Evolutionary conservation across 202 grass and related monocot species (phyloP), one percentile per base, ranked within the genome.

Genomic region (Carex arenaria): DNA sequence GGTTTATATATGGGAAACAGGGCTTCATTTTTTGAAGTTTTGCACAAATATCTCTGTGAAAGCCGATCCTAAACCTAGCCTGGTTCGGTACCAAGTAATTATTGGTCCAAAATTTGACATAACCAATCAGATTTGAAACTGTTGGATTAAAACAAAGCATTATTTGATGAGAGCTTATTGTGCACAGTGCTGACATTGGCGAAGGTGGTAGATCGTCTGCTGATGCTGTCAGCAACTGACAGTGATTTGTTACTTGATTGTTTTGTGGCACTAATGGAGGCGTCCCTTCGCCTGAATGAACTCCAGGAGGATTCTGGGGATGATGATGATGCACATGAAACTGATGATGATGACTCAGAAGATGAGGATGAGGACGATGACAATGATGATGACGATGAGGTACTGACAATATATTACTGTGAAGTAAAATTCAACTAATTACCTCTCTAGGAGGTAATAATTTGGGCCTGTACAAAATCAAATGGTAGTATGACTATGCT

Each of bases 221-320:
- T 94, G 83, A 65, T 65, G 75, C 65, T 84, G 64, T 87, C 78
- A 51, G 81, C 73, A 57, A 78, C 60, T 85, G 81, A 65, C 42
- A 87, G 53, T 67, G 87, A 94, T 79, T 15, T 89, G 12, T 70
- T 90, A 61, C 47, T 83, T 38, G 92, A 92, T 70, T 97, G 94
- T 83, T 88, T 90, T 70, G 74, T 82, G 72, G 93, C 94, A 67
- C 78, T 97, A 86, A 83, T 97, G 87, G 90, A 94, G 53, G 88
- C 85, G 56, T 92, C 85, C 83, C 80, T 92, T 81, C 83, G 79
- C 81, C 87, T 97, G 36, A 92, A 92, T 72, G 87, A 92, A 68
- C 72, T 92, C 81, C 85, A 89, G 62, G 87, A 90, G 72, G 88
- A 85, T 22, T 86, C 87, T 64, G 85, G 20, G 13, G 68, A 84